Conservation (phyloP, 176 grass and related monocot genomes). For the Coix lacrymajobi region DNA sequence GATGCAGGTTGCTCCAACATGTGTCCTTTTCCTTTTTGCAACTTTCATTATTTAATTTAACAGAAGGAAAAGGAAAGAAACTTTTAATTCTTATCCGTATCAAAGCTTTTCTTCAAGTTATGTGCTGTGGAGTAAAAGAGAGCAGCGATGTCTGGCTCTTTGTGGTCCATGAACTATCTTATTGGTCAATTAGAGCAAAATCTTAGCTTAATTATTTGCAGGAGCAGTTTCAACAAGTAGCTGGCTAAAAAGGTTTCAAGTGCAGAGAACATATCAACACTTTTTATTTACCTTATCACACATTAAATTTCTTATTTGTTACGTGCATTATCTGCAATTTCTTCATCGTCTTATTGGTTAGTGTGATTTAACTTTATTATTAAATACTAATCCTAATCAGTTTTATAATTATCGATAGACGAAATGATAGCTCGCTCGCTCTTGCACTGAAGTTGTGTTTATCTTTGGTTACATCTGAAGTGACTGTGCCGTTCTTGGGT, state of each 20-base stretch:
- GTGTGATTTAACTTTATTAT: conserved; percentile 30
- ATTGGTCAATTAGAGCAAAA: no score
- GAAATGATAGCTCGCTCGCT: conserved; percentile 7
- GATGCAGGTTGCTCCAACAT: neutral
- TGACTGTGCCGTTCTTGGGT: no score
- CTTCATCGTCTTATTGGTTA: conserved; percentile 9
- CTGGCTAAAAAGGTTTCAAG: neutral
- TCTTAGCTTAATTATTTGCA: conserved; percentile 24
- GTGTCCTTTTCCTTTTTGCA: neutral
- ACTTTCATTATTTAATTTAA: neutral
- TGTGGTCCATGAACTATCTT: conserved; percentile 42
- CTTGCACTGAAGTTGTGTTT: no score
- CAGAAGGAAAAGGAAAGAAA: neutral
- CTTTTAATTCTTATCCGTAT: conserved; percentile 18
- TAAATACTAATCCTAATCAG: conserved; percentile 16
- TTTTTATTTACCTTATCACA: conserved; percentile 28
- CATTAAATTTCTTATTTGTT: conserved; percentile 23
- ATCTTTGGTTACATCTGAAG: no score
- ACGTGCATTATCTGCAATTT: conserved; percentile 24
- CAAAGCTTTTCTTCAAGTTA: conserved; percentile 21
- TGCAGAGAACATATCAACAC: conserved; percentile 40
- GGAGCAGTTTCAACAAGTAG: conserved; percentile 13
- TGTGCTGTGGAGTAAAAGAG: neutral
- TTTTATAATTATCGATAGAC: conserved; percentile 11
- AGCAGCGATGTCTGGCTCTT: conserved; percentile 26